phyloP scores from a whole-genome alignment of 2,329 filamentous ascomycete genomes.

The Aureobasidium musti region DNA sequence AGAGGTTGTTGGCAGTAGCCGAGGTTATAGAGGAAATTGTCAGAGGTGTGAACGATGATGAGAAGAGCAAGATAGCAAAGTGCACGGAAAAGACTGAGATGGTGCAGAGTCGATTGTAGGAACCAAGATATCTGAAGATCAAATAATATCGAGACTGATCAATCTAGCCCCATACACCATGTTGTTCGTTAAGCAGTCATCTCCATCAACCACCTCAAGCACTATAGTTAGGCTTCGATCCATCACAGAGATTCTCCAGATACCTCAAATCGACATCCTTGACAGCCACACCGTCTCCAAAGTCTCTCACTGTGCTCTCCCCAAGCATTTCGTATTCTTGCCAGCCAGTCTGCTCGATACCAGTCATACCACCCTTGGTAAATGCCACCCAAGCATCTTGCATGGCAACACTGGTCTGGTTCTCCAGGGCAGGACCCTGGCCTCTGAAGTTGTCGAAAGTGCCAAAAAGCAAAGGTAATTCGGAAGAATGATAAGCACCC shows the following conservation, averaged over 20 bases:
- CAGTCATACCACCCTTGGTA: conserved; percentile 32
- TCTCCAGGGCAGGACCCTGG: conserved; percentile 34
- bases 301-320: conserved; percentile 34
- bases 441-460: conserved; percentile 41
- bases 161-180: no score
- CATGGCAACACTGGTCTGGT: conserved; percentile 40
- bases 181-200: no score
- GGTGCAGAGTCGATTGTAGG: not conserved
- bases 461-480: conserved; percentile 45
- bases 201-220: not conserved
- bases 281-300: conserved; percentile 37
- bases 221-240: conserved; percentile 24
- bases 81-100: not conserved
- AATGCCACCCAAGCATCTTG: conserved; percentile 44
- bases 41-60: not conserved
- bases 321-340: conserved; percentile 32
- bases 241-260: conserved; percentile 36
- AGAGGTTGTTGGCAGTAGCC: conserved; percentile 25
- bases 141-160: not conserved
- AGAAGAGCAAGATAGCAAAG: not conserved
- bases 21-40: conserved; percentile 15
- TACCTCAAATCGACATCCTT: conserved; percentile 35
- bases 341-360: conserved; percentile 20
- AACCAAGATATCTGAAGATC: no score
- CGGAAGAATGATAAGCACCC: conserved; percentile 48